Evolutionary conservation across 2,329 filamentous ascomycete genomes (phyloP), one percentile per base, ranked within the genome.

Genomic region (Aureobasidium vineae): DNA sequence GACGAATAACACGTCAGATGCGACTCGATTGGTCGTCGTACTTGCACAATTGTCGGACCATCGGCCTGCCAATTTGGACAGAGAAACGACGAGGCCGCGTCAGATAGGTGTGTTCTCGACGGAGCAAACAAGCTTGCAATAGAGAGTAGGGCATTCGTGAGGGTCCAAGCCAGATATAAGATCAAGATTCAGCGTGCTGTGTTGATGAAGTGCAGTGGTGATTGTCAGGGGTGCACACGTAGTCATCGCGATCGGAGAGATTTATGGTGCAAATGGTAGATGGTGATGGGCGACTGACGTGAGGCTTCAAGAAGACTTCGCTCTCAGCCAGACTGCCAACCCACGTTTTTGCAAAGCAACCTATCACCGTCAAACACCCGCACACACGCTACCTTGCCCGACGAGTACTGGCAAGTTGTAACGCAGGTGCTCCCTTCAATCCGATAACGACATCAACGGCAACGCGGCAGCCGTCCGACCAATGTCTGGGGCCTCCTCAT

Each of bases 401-500:
- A 28, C 59, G 33, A 26, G 28, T 45, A 50, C 47, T 50, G 47
- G 21, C 47, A 50, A 50, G 5, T 36, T 10, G 33, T 10, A 36
- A 36, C 49, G 15, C 49, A 31, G 16, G 23, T 33, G 54, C 54
- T 59, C 21, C 40, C 40, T 13, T 59, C 40, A 21, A 33, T 45
- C 38, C 54, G 54, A 40, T 28, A 21, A 49, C 36, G 47, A 54
- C 43, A 33, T 7, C 49, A 53, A 45, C 61, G 49, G 47, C 49
- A 52, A 23, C 28, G 59, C 59, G 59, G 59, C 61, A 52, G 43
- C 59, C 59, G 59, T 63, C 59, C 59, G 21, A 53, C 67, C 57
- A 53, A 52, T 67, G 60, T 63, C 65, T 47, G 67, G 65, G 59
- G 41, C 59, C 59, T 54, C 64, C 63, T 60, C 59, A 66, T 60